Conservation (phyloP, 148 eudicot genomes). For the Vaccinium darrowii region DNA sequence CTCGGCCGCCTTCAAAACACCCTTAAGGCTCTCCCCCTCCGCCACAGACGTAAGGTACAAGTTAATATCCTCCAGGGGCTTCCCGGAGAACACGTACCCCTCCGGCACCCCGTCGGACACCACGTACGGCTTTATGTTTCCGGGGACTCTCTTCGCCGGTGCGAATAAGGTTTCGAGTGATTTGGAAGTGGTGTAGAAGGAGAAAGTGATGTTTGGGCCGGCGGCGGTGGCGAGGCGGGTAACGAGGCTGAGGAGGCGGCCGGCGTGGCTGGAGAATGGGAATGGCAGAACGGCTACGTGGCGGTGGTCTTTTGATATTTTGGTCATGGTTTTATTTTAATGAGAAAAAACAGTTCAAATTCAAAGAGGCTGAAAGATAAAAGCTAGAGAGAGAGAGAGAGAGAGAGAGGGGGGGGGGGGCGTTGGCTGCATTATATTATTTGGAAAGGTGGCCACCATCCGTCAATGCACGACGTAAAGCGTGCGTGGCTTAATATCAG, state of each 20-base stretch:
- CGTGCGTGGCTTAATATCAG: too few relatives aligned
- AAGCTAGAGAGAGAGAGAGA: too few relatives aligned
- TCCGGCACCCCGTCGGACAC: slow-evolving; percentile 26
- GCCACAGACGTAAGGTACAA: slow-evolving; percentile 21
- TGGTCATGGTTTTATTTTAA: background rate
- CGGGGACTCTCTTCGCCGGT: slow-evolving; percentile 12
- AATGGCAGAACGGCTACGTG: slow-evolving; percentile 50
- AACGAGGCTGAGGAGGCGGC: slow-evolving; percentile 37
- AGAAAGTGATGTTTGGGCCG: slow-evolving; percentile 29
- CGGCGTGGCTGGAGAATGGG: slow-evolving; percentile 46
- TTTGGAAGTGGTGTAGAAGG: slow-evolving; percentile 27
- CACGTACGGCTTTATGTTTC: slow-evolving; percentile 28
- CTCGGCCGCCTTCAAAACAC: slow-evolving; percentile 36
- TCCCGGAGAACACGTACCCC: slow-evolving; percentile 23
- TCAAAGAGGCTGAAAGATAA: too few relatives aligned
- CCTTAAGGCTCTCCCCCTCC: slow-evolving; percentile 23
- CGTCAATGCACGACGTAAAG: too few relatives aligned
- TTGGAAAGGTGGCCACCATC: too few relatives aligned
- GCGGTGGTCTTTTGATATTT: background rate
- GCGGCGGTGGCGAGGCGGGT: slow-evolving; percentile 34
- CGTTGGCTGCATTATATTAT: too few relatives aligned
- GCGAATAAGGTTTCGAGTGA: slow-evolving; percentile 33
- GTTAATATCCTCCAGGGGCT: slow-evolving; percentile 32
- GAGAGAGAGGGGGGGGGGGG: too few relatives aligned
- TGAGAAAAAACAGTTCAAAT: too few relatives aligned